Evolutionary conservation across 176 grass and related monocot species (phyloP).

Genomic region (Metroxylon sagu): DNA sequence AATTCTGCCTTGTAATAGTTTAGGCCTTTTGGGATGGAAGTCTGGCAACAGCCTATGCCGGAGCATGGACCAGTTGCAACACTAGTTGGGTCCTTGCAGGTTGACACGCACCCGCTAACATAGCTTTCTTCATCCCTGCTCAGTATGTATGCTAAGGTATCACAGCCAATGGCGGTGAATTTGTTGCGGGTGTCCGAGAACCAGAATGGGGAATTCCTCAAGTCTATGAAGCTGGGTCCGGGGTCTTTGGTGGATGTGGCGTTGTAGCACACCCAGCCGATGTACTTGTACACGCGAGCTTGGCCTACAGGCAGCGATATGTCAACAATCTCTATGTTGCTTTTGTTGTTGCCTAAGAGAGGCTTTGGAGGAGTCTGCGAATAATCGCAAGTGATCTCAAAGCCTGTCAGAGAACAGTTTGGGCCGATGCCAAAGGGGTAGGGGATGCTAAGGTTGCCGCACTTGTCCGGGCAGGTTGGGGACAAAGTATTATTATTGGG

Average conservation of each 20-base stretch:
- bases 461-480: background rate
- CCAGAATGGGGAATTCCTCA: background rate
- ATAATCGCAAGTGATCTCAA: background rate
- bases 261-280: conserved; percentile 1
- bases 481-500: too few species aligned
- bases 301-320: background rate
- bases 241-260: too few species aligned
- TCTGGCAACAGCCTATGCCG: too few species aligned
- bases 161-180: background rate
- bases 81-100: too few species aligned
- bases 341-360: background rate
- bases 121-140: too few species aligned
- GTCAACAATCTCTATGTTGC: background rate
- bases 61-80: too few species aligned
- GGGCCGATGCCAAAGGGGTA: conserved; percentile 1
- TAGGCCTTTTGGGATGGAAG: too few species aligned
- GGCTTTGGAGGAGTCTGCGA: background rate
- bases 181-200: background rate
- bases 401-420: background rate
- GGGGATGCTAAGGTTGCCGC: conserved; percentile 2
- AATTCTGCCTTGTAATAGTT: too few species aligned
- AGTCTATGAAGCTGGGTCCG: background rate
- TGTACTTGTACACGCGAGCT: conserved; percentile 1
- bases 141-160: background rate
- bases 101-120: too few species aligned